phyloP scores from a whole-genome alignment of 257 asterid genomes.

The Fraxinus quadrangulata region DNA sequence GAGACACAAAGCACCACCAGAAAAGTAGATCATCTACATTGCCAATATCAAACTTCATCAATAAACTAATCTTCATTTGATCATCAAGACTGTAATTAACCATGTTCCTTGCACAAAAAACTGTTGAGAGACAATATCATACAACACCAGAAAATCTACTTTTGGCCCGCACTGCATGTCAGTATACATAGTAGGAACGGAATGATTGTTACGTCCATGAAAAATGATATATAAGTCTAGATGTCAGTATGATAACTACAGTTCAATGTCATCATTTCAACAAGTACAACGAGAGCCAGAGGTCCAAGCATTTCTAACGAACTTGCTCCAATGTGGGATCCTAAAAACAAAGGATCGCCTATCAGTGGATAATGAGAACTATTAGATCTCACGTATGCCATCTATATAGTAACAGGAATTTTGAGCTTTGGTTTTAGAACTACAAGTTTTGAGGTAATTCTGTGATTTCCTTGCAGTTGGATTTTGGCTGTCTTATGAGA shows the following conservation, averaged over 20 bases:
- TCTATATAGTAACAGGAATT: not conserved
- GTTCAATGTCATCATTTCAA: not conserved
- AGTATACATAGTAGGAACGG: not conserved
- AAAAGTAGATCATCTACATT: not conserved
- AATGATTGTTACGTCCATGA: not conserved
- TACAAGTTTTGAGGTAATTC: no score
- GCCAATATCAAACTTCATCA: not conserved
- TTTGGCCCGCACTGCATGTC: not conserved
- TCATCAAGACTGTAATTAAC: not conserved
- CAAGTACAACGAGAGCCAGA: not conserved
- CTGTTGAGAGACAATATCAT: not conserved
- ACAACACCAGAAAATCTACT: not conserved
- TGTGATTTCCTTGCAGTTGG: not conserved
- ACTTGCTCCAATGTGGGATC: no score
- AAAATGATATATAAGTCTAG: not conserved
- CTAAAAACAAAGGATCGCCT: no score
- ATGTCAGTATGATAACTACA: not conserved
- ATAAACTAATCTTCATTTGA: not conserved
- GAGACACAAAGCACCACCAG: not conserved
- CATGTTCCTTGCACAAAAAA: not conserved
- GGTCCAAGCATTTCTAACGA: no score
- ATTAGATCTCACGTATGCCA: not conserved
- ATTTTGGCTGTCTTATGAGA: not conserved
- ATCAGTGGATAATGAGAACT: not conserved
- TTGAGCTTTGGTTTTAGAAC: not conserved